Evolutionary conservation across 768 basidiomycete genomes (phyloP).

Genomic region (Amanita pallidorosea): DNA sequence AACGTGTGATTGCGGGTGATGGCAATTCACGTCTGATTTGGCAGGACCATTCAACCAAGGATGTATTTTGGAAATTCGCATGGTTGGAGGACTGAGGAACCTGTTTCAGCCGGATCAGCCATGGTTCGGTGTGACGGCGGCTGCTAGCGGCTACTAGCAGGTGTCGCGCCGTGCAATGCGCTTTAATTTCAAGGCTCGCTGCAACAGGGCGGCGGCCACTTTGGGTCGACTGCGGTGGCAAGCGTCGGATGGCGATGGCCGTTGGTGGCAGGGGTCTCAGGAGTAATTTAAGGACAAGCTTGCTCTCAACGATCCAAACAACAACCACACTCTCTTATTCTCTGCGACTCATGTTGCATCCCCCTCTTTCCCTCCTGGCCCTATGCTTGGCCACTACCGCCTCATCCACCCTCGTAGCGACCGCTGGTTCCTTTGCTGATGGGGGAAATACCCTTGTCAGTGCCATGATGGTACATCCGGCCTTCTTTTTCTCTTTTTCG

Average conservation of each 20-base stretch:
- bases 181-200: too few relatives aligned
- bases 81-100: too few relatives aligned
- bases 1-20: too few relatives aligned
- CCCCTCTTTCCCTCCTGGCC: conserved; percentile 13
- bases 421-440: conserved; percentile 24
- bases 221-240: too few relatives aligned
- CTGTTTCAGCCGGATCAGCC: too few relatives aligned
- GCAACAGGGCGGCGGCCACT: too few relatives aligned
- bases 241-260: neutral
- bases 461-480: conserved; percentile 26
- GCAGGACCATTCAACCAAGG: too few relatives aligned
- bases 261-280: neutral
- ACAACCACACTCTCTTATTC: neutral
- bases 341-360: conserved; percentile 1
- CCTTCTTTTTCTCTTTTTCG: neutral
- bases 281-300: neutral
- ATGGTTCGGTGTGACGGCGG: too few relatives aligned
- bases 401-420: conserved; percentile 14
- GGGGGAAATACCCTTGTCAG: conserved; percentile 25
- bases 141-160: too few relatives aligned
- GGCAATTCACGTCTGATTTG: too few relatives aligned
- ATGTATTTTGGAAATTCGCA: too few relatives aligned
- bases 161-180: too few relatives aligned
- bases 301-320: neutral
- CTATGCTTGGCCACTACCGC: conserved; percentile 16